Base-by-base conservation (phyloP, 1,284 basidiomycete species). In the Ustilago tritici region DNA sequence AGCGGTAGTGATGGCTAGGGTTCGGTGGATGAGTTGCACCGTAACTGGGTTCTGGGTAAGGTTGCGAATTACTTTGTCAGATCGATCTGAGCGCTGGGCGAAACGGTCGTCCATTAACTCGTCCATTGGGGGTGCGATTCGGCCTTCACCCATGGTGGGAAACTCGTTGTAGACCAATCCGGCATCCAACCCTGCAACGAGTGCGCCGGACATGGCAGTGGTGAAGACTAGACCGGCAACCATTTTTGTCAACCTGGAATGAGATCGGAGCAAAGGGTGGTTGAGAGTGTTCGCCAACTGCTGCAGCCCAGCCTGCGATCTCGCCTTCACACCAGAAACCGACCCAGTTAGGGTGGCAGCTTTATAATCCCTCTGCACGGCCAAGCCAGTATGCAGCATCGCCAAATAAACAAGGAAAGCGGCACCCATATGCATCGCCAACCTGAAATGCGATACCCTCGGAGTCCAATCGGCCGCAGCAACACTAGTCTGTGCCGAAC, bases 91-190 rank as follows among this genome's bases (percentile, higher is more conserved):
- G 92, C 90, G 86, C 94, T 97, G 38, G n/a, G 70, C n/a, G 88
- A 88, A 28, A 11, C 74, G 70, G 11, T 70, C 70, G 46, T 86
- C 84, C 84, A 97, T 91, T 28, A 99, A 90, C 86, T 99, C 97
- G 38, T 92, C 90, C 12, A 88, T 82, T 0, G 95, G 95, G 4
- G 97, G 97, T 3, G 91, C 90, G 35, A 98, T 52, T 0, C 82
- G 86, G 9, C 91, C 90, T 10, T 93, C 94, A 49, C 95, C 97
- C 97, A 99, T 99, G 6, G 92, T 88, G 0, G 97, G 97, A 88
- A 98, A 99, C 86, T 98, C 96, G 86, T 98, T 99, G 88, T 99
- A 99, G 17, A 97, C 87, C 61, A 99, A 87, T 4, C 97, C 97
- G 0, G 97, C 97, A 86, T 99, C 97, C 43, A 99, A 89, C 9